These are phyloP conservation scores for Monosporascus cannonballus DNA, from an alignment of 2,329 filamentous ascomycete species.

Conservation along the genomic window DNA sequence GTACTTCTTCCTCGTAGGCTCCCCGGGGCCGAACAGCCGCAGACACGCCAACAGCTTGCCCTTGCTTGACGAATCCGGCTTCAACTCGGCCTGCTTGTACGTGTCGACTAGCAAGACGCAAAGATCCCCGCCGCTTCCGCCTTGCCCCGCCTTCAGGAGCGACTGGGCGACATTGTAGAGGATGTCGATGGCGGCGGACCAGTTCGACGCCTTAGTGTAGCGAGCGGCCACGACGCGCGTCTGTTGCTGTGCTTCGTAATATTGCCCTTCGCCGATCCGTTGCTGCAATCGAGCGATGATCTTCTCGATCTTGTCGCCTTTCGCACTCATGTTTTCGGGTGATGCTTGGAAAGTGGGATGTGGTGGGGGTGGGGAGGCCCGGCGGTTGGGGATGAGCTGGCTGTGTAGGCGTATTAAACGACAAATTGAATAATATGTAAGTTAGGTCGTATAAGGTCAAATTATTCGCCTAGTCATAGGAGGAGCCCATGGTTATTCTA, in stretches of 20 bases:
- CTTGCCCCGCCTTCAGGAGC: conserved; percentile 86
- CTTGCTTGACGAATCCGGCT: conserved; percentile 67
- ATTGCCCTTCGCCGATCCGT: conserved; percentile 86
- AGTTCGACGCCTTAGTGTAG: conserved; percentile 85
- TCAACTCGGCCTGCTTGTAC: conserved; percentile 79
- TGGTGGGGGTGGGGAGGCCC: not conserved
- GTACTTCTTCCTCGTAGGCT: conserved; percentile 90
- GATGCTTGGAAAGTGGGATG: not conserved
- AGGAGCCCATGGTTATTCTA: too few species aligned
- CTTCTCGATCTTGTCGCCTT: conserved; percentile 44
- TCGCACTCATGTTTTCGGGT: conserved; percentile 22
- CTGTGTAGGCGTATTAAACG: too few species aligned
- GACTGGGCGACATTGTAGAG: conserved; percentile 78
- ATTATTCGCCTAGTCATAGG: too few species aligned
- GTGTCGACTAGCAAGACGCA: conserved; percentile 84
- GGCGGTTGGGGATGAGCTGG: not conserved
- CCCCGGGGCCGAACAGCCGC: conserved; percentile 71
- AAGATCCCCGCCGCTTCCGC: conserved; percentile 86
- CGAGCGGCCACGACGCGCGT: conserved; percentile 91
- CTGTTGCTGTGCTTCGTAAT: conserved; percentile 98
- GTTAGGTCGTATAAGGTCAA: too few species aligned
- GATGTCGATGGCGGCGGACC: conserved; percentile 78
- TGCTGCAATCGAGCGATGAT: conserved; percentile 66
- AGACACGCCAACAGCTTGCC: conserved; percentile 72
- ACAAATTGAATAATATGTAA: too few species aligned